Evolutionary conservation across 495 filamentous ascomycete genomes (phyloP), one percentile per base, ranked within the genome.

Genomic region (Penicillium argentinense): DNA sequence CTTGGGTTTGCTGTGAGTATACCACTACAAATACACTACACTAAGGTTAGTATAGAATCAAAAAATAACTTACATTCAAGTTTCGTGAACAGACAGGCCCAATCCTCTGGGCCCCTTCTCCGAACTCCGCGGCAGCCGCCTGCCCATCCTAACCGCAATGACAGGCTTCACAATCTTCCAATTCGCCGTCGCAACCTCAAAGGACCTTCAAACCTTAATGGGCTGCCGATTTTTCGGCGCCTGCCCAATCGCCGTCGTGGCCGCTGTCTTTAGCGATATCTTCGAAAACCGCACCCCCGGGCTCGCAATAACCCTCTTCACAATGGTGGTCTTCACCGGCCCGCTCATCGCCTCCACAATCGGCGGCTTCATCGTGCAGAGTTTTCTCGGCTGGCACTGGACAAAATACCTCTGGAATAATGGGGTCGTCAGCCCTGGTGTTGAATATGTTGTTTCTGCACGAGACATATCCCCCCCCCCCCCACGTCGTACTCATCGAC

Each of bases 381-480:
- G 80, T 9, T 67, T 84, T 9, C 74, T 84, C 3, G 87, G 85
- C 40, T 96, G 91, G 91, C 79, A 89, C 36, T 96, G 89, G 89
- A 95, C 90, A 4, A 80, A 86, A 59, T 95, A 87, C 51, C 57
- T 83, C 75, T 11, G 74, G 81, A 7, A 81, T 95, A 46, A 88
- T 95, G 85, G 90, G 88, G 40, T 83, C 80, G 49, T 41, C 81
- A 11, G 82, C 86, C n/a, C 83, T 95, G 51, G 45, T 66, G 23
- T 69, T 95, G 27, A 77, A 87, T 55, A 42, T 91, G 2, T 24
- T 91, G 45, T 89, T 91, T 71, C 73, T 95, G 22, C 47, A 80
- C 51, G 90, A 96, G 67, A 88, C 89, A 0, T 96, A 95, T 57
- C 88, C 89, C 13, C 89, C 90, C n/a, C n/a, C n/a, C n/a, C n/a